Evolutionary conservation across 2,329 filamentous ascomycete species (phyloP).

Genomic region (Cordyceps tenuipes): DNA sequence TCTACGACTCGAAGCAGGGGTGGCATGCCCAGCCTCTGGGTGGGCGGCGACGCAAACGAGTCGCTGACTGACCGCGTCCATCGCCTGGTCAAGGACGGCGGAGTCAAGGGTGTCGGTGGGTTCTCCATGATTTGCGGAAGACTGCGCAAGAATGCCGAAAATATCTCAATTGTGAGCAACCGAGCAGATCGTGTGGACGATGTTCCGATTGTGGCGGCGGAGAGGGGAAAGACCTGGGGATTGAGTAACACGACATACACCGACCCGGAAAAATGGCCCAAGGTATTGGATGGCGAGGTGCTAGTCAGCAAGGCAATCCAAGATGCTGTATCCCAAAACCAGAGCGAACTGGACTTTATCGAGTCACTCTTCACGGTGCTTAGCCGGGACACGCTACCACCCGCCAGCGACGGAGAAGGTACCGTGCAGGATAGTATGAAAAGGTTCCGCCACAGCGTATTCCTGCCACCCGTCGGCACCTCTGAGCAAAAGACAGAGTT

Average conservation of each 20-base stretch:
- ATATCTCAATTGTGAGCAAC: slow-evolving; percentile 55
- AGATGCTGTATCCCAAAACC: slow-evolving; percentile 27
- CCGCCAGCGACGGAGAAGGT: slow-evolving; percentile 29
- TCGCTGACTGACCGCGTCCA: slow-evolving; percentile 42
- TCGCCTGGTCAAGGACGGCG: slow-evolving; percentile 40
- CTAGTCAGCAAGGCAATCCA: slow-evolving; percentile 36
- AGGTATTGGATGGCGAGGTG: slow-evolving; percentile 45
- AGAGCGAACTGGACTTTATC: slow-evolving; percentile 41
- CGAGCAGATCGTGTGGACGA: slow-evolving; percentile 43
- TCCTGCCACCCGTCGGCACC: slow-evolving; percentile 44
- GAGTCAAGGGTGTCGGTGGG: slow-evolving; percentile 54
- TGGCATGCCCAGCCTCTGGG: slow-evolving; percentile 56
- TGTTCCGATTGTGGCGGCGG: slow-evolving; percentile 50
- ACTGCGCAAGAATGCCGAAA: slow-evolving; percentile 39
- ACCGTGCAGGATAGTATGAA: slow-evolving; percentile 23
- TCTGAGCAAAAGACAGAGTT: slow-evolving; percentile 28
- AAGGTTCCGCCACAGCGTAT: slow-evolving; percentile 31
- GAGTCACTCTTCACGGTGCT: slow-evolving; percentile 45
- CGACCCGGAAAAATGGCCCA: slow-evolving; percentile 49
- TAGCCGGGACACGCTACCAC: slow-evolving; percentile 48
- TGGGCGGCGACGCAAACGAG: slow-evolving; percentile 41
- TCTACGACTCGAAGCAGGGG: slow-evolving; percentile 43
- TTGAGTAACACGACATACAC: slow-evolving; percentile 55
- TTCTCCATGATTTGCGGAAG: slow-evolving; percentile 61
- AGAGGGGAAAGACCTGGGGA: slow-evolving; percentile 45